phyloP scores from a whole-genome alignment of 208 protist species.

The Leishmania turanica region DNA sequence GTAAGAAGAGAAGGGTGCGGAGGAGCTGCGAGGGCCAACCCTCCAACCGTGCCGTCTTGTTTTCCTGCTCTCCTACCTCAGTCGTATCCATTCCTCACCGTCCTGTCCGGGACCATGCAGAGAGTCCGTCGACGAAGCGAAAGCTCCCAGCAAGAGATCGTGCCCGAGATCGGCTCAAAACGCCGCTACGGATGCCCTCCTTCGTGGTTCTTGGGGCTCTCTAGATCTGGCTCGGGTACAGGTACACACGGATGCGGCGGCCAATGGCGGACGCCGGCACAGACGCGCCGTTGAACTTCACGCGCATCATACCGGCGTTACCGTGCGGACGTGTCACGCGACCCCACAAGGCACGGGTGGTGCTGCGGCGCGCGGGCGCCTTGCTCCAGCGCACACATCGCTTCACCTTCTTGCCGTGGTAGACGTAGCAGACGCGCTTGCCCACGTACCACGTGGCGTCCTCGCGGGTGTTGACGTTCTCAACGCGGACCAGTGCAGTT shows the following conservation, averaged over 20 bases:
- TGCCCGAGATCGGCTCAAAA: background rate
- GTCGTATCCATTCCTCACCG: background rate
- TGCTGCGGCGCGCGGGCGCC: slow-evolving; percentile 89
- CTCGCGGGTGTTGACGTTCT: slow-evolving; percentile 96
- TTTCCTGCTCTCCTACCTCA: background rate
- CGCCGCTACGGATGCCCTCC: background rate
- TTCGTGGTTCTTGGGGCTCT: background rate
- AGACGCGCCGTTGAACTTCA: slow-evolving; percentile 96
- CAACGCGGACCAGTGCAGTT: slow-evolving; percentile 95
- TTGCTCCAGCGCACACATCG: slow-evolving; percentile 91
- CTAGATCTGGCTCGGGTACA: slow-evolving; percentile 98
- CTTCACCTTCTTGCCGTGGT: slow-evolving; percentile 96
- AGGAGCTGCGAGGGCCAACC: background rate
- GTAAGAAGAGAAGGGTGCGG: background rate
- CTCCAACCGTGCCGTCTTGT: background rate
- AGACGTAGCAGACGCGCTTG: slow-evolving; percentile 99
- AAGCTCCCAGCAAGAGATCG: background rate
- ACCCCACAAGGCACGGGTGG: slow-evolving; percentile 97
- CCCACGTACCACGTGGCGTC: slow-evolving; percentile 98
- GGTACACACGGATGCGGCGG: slow-evolving; percentile 96
- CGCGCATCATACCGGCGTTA: slow-evolving; percentile 96
- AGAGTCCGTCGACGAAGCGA: background rate
- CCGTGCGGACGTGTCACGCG: slow-evolving; percentile 97
- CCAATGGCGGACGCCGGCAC: slow-evolving; percentile 97
- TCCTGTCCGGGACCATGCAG: background rate